Evolutionary conservation across 345 rosid species (phyloP).

Genomic region (Euphorbia tirucalli): DNA sequence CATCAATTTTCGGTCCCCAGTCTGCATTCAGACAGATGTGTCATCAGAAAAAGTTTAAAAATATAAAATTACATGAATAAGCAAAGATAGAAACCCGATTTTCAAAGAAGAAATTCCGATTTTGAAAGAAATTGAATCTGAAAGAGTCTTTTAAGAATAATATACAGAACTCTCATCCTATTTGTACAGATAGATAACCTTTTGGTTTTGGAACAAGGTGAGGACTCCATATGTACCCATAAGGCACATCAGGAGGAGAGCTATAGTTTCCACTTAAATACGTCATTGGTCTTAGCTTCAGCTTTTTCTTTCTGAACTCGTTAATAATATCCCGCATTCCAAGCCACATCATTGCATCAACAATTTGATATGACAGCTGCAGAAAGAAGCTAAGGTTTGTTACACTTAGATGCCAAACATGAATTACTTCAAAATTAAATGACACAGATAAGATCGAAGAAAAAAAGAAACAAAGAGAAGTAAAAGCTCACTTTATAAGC

Average conservation of each 20-base stretch:
- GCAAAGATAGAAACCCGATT: not conserved
- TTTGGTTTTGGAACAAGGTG: constrained; percentile 56
- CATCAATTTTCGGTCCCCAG: constrained; percentile 68
- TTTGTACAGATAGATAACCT: constrained; percentile 27
- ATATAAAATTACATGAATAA: not conserved
- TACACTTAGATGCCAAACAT: not conserved
- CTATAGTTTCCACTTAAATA: constrained; percentile 44
- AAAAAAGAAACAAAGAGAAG: not conserved
- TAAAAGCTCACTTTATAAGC: constrained; percentile 42
- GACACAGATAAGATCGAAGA: not conserved
- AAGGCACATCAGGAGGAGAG: constrained; percentile 41
- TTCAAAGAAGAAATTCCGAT: not conserved
- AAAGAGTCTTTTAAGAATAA: not conserved
- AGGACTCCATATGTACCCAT: constrained; percentile 62
- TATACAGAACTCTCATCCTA: not conserved
- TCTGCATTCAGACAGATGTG: constrained; percentile 34
- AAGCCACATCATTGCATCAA: constrained; percentile 49
- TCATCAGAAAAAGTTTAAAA: not conserved
- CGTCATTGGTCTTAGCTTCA: constrained; percentile 46
- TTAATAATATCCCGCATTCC: constrained; percentile 55
- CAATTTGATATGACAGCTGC: constrained; percentile 60
- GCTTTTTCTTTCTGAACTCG: constrained; percentile 46
- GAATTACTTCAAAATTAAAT: not conserved
- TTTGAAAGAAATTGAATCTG: not conserved
- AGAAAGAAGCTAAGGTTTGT: not conserved